These are phyloP conservation scores for Inga oerstediana DNA, from an alignment of 306 rosid genomes.

Conservation along the genomic window DNA sequence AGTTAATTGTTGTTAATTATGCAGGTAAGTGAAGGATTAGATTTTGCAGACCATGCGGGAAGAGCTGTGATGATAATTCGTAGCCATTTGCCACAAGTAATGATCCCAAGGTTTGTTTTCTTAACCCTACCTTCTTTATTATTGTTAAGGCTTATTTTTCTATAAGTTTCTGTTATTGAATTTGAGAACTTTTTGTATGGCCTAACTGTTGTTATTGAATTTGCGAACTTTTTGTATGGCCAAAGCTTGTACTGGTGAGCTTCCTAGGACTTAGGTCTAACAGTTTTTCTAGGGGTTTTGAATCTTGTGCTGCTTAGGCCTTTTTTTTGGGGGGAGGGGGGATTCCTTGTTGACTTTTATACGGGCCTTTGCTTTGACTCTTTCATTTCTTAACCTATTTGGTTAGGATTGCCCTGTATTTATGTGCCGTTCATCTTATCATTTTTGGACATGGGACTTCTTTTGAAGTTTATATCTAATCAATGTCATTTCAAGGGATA, in stretches of 20 bases:
- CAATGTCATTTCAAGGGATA: no score
- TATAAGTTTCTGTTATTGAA: conserved; percentile 16
- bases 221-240: background rate
- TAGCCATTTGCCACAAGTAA: conserved; percentile 78
- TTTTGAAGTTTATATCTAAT: no score
- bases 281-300: background rate
- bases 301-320: background rate
- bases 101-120: conserved; percentile 80
- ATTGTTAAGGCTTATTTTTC: conserved; percentile 27
- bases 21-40: conserved; percentile 97
- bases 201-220: conserved; percentile 3
- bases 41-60: conserved; percentile 97
- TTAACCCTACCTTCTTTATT: background rate
- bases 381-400: background rate
- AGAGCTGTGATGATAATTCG: conserved; percentile 96
- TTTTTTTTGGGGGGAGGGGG: background rate
- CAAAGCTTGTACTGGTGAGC: background rate
- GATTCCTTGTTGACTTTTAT: background rate
- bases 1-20: conserved; percentile 33
- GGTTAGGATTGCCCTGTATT: background rate
- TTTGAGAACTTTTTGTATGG: background rate
- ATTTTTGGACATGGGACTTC: no score
- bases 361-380: background rate
- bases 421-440: background rate
- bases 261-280: background rate